Evolutionary conservation across 331 rosid species (phyloP), one percentile per base, ranked within the genome.

Genomic region (Arachis monticola): DNA sequence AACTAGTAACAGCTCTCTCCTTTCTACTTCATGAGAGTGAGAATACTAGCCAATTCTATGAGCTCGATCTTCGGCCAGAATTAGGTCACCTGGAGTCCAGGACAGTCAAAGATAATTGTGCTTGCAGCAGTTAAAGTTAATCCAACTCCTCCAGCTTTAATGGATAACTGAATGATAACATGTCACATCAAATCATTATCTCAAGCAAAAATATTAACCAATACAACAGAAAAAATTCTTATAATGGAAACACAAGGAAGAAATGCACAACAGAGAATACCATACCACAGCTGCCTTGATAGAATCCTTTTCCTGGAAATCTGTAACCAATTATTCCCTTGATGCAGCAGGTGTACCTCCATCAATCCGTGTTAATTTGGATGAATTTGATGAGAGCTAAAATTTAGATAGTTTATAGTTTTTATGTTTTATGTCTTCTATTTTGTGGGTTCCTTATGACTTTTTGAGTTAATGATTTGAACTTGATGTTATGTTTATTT

Each of bases 81-180:
- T 86, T 57, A 94, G 87, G 72, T 94, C 97, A 31, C 99, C 99
- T 2, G 99, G 99, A 70, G 99, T 94, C 99, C 99, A 94, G 62
- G 97, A 90, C 81, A 94, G 69, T 76, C 90, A 79, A 94, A 94
- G 74, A 94, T 83, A 76, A 94, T 95, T 7, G 96, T 94, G 84
- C 96, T 92, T 10, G 99, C 99, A 71, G 99, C 99, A 46, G 99
- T 94, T 80, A 94, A 82, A 62, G 97, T 94, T 81, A 94, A 81
- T 27, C 30, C 30, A 27, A 27, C 30, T 27, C 30, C 30, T 27
- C 30, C 30, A 27, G 30, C 30, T 27, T 72, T 92, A 65, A 94
- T 94, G 40, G 99, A 94, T 55, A 94, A 86, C 98, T 93, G 85
- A 84, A 82, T 2, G 69, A 17, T 11, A 69, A 77, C 62, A 73